Percentiles rank a stretch among this genome's conserved stretches.
Conservation (phyloP, 176 grass and related monocot genomes). For the Hsuehochloa calcarea region DNA sequence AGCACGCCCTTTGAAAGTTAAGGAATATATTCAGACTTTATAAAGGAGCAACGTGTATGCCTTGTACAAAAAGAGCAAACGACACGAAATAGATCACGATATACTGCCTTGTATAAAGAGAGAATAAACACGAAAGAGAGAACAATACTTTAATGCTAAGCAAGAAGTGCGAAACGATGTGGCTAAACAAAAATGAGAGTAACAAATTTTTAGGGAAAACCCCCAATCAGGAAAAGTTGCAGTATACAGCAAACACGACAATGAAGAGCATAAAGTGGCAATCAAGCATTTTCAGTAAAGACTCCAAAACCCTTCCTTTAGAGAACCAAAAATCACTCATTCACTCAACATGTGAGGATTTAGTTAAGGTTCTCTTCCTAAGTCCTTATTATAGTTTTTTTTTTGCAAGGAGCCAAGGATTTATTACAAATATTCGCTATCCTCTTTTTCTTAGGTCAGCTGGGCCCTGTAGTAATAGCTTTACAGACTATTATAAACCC, state of each 20-base stretch:
- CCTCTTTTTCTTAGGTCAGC: not conserved
- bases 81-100: too few relatives aligned
- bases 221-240: not conserved
- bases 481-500: not conserved
- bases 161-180: not conserved
- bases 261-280: constrained; percentile 1
- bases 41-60: not conserved
- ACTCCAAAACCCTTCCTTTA: not conserved
- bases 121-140: not conserved
- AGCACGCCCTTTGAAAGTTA: not conserved
- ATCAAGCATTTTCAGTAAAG: constrained; percentile 22
- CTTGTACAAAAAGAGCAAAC: not conserved
- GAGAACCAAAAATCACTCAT: not conserved
- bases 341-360: not conserved
- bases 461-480: not conserved
- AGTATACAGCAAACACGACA: not conserved
- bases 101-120: not conserved
- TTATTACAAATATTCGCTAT: not conserved
- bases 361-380: not conserved
- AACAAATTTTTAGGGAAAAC: not conserved
- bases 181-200: not conserved
- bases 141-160: not conserved
- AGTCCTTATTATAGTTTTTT: not conserved
- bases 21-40: not conserved
- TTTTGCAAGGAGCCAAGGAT: too few relatives aligned